Evolutionary conservation across 495 filamentous ascomycete species (phyloP).

Genomic region (Poronia punctata): DNA sequence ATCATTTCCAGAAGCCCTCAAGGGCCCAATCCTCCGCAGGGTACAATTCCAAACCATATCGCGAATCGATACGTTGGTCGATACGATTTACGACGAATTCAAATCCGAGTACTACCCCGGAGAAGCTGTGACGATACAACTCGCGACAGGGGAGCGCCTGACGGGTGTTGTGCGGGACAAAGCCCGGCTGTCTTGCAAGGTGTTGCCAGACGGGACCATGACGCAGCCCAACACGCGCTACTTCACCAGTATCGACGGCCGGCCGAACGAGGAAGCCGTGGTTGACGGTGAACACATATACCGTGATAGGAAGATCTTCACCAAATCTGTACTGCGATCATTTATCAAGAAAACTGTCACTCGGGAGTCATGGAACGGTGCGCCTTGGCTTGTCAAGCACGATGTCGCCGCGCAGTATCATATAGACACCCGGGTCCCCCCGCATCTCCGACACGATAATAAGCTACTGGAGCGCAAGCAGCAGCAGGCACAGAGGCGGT

Average conservation of each 20-base stretch:
- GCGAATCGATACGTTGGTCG: constrained; percentile 80
- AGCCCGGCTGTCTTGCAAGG: constrained; percentile 59
- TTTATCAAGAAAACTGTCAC: constrained; percentile 94
- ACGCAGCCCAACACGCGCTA: constrained; percentile 68
- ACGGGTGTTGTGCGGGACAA: constrained; percentile 82
- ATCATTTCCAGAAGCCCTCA: constrained; percentile 84
- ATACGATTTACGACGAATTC: constrained; percentile 66
- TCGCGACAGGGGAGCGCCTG: constrained; percentile 61
- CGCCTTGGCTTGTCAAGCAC: constrained; percentile 91
- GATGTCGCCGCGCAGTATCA: constrained; percentile 76
- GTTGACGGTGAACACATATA: constrained; percentile 76
- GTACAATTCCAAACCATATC: constrained; percentile 90
- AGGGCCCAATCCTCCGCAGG: constrained; percentile 79
- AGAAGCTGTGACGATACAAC: constrained; percentile 69
- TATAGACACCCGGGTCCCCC: constrained; percentile 77
- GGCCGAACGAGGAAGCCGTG: constrained; percentile 64
- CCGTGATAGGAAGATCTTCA: constrained; percentile 88
- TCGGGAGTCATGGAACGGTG: constrained; percentile 85
- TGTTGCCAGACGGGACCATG: constrained; percentile 56
- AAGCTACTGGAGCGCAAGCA: constrained; percentile 73
- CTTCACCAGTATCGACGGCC: constrained; percentile 65
- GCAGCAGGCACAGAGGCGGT: constrained; percentile 59
- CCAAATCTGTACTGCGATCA: constrained; percentile 85
- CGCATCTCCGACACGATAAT: constrained; percentile 70
- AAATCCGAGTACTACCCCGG: constrained; percentile 91